Evolutionary conservation across 202 grass and related monocot species (phyloP), one percentile per base, ranked within the genome.

Genomic region (Musa balbisiana): DNA sequence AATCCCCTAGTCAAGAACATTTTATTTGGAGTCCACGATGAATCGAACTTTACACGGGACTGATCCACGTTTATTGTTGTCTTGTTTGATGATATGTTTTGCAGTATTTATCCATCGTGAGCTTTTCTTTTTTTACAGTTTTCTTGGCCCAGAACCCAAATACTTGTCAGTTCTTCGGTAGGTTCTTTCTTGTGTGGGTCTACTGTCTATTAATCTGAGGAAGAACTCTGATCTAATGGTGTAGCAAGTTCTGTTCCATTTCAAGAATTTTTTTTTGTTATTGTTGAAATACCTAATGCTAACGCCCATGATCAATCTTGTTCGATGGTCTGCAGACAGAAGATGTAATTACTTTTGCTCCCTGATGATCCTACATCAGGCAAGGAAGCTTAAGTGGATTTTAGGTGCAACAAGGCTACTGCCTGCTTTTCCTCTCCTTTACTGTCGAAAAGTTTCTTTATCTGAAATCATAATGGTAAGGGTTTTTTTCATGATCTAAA

Each of bases 301-400:
- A 63, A 24, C 16, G n/a, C 43, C 53, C 14, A 77, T 64, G 11
- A 19, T 49, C 9, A 10, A 49, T 10, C 16, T 69, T 50, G 67
- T 16, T 17, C 49, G 29, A 19, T 49, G 12, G 25, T 8, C 17
- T 69, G 67, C 67, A 69, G 67, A 17, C 33, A 13, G 67, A 69
- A 29, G 67, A 69, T 17, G 49, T 43, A n/a, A 9, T 69, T 19
- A 49, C 29, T 19, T 49, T 69, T 29, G 43, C 33, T 50, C 29
- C 67, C 67, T 9, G 49, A 50, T 29, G 67, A 69, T 69, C 67
- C 29, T 43, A 69, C 33, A 10, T 69, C 67, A 17, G 67, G 67
- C 25, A 29, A 69, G 11, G 67, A 69, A 69, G 67, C 29, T 50
- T 69, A 69, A 43, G 66, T 69, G 13, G 66, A 69, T 50, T 69